A percentile compares a stretch with the other conserved stretches of the same genome.
Conservation (phyloP, 1,139 yeast species). For the Saccharomyces hybrid region DNA sequence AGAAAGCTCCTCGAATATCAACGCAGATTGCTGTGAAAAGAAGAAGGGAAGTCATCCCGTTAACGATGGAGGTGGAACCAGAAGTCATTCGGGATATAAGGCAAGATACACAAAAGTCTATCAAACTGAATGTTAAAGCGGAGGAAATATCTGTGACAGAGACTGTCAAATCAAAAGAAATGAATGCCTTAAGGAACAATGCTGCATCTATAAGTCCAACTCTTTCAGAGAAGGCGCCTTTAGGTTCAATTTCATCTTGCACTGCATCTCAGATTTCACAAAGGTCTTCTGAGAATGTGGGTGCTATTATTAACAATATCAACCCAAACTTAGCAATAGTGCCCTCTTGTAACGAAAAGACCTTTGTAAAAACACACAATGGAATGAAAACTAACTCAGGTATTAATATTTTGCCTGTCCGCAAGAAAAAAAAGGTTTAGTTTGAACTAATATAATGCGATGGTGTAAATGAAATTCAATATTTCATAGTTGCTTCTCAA, state of each 20-base stretch:
- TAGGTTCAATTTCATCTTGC: neutral
- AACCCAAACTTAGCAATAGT: neutral
- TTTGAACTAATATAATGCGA: neutral
- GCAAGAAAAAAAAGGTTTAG: neutral
- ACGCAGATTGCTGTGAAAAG: conserved; percentile 15
- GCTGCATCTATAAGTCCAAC: neutral
- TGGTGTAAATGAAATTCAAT: neutral
- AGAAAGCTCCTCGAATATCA: conserved; percentile 12
- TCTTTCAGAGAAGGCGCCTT: neutral
- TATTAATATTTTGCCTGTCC: neutral
- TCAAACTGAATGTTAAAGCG: neutral
- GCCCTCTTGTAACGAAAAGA: neutral
- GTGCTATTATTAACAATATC: neutral
- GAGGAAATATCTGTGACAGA: neutral
- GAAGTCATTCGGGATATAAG: neutral
- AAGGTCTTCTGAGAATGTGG: neutral
- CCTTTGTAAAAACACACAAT: neutral
- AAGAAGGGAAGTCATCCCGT: conserved; percentile 11
- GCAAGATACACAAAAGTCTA: neutral
- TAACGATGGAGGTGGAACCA: conserved; percentile 7
- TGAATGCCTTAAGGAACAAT: neutral
- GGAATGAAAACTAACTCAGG: neutral
- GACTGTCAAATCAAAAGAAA: neutral
- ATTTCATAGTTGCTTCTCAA: neutral
- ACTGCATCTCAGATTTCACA: neutral